Evolutionary conservation across 495 filamentous ascomycete species (phyloP), one percentile per base, ranked within the genome.

Genomic region (Neurospora hispaniola): DNA sequence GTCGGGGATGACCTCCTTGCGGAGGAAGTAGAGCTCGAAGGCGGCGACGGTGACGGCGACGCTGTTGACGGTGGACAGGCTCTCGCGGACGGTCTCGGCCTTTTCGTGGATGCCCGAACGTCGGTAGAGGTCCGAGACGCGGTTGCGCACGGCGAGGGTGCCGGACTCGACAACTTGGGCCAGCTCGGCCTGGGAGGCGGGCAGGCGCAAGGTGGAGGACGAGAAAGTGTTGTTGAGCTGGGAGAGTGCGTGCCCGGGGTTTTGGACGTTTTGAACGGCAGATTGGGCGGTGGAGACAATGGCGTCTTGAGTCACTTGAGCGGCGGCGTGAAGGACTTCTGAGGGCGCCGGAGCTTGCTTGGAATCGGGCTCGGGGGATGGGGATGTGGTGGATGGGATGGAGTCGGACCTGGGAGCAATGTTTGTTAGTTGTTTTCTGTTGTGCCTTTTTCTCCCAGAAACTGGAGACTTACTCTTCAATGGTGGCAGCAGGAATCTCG

Each of bases 151-250:
- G 40, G 85, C 88, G 27, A 88, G 80, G 2, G 93, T 92, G 74
- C 89, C 86, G 74, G 87, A 88, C 79, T 98, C 94, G 75, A 97
- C 93, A 43, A 86, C 89, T 74, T 93, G 87, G n/a, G 91, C 92
- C 69, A 98, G 90, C 69, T 92, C 87, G 23, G 93, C 90, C 0
- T 95, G 95, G 0, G 94, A 96, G 2, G 94, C 90, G 4, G 96
- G 95, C 42, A 97, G 85, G 54, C 27, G 54, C 7, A 88, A 85
- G 71, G 90, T 82, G 73, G 82, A 85, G 59, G 81, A 79, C 20
- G 88, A 85, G 75, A 81, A 66, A 14, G 54, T 66, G 12, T 35
- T 16, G 27, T 66, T 66, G 27, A 66, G 54, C 1, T 38, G 75
- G 14, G 85, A 79, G 72, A 88, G 85, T 9, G 86, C 85, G 75